A percentile compares a stretch with the other conserved stretches of the same genome.
Evolutionary conservation across 164 flowering plant species (phyloP).

Genomic region (Amborella trichopoda): DNA sequence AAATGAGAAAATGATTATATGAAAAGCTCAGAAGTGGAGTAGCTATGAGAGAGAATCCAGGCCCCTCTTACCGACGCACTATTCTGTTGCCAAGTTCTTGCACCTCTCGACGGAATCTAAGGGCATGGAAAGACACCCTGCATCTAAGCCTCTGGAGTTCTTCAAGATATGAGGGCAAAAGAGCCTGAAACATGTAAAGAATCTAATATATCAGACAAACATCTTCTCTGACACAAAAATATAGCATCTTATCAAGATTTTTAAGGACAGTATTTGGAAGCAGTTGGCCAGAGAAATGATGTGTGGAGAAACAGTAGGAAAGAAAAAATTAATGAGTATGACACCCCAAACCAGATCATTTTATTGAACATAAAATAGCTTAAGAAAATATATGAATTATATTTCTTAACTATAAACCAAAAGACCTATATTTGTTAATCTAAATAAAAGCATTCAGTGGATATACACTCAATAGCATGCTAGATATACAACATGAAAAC

Average conservation of each 20-base stretch:
- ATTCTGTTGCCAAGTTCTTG: conserved; percentile 71
- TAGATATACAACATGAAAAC: no score
- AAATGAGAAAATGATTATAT: background rate
- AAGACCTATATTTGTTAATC: no score
- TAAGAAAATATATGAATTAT: no score
- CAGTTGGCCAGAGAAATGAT: no score
- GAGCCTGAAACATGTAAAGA: conserved; percentile 37
- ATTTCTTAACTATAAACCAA: no score
- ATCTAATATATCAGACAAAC: background rate
- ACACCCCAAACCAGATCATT: background rate
- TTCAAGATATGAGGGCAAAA: conserved; percentile 68
- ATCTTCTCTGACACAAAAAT: background rate
- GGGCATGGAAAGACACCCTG: conserved; percentile 90
- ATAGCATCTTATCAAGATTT: background rate
- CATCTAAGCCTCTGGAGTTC: conserved; percentile 92
- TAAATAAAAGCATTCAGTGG: no score
- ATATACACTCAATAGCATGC: no score
- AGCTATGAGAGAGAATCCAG: background rate
- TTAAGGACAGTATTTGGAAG: no score
- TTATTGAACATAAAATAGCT: no score
- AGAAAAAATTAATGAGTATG: background rate
- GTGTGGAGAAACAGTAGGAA: background rate
- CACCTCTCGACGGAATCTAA: conserved; percentile 73
- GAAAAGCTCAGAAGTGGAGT: background rate
- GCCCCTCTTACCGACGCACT: conserved; percentile 37